These are phyloP conservation scores for Trichoderma guizhouense DNA, from an alignment of 2,329 filamentous ascomycete species.

Conservation along the genomic window DNA sequence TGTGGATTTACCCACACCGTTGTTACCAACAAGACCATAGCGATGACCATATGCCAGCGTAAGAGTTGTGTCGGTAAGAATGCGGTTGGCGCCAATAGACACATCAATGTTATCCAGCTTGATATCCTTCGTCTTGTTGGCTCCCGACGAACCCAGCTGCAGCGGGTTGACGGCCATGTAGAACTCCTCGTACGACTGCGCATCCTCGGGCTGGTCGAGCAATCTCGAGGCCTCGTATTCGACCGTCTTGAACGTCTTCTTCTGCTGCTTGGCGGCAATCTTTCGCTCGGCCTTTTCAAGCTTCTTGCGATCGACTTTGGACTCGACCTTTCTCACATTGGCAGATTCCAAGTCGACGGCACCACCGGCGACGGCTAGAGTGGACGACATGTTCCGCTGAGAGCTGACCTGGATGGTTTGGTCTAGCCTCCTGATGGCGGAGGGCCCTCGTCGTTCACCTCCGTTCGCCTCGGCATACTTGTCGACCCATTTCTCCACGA, in stretches of 20 bases:
- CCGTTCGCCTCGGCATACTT: conserved; percentile 74
- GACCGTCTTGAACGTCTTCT: conserved; percentile 97
- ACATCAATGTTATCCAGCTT: conserved; percentile 97
- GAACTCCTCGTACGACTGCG: conserved; percentile 97
- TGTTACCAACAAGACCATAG: conserved; percentile 97
- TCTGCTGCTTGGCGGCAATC: conserved; percentile 96
- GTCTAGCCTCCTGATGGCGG: conserved; percentile 79
- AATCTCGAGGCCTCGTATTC: conserved; percentile 94
- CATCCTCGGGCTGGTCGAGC: conserved; percentile 74
- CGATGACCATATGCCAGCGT: conserved; percentile 89
- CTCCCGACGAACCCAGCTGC: conserved; percentile 64
- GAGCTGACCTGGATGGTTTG: conserved; percentile 93
- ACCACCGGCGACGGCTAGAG: conserved; percentile 78
- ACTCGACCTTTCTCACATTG: conserved; percentile 90
- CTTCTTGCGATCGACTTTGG: conserved; percentile 97
- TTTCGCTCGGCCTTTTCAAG: conserved; percentile 97
- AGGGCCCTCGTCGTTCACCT: conserved; percentile 64
- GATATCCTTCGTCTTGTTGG: conserved; percentile 96
- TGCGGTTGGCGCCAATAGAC: conserved; percentile 82
- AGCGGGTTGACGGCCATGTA: conserved; percentile 99
- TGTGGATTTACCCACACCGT: conserved; percentile 98
- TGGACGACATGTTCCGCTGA: conserved; percentile 94
- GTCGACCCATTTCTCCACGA: conserved; percentile 87
- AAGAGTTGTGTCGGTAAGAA: conserved; percentile 84
- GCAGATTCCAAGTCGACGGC: conserved; percentile 91